These are phyloP conservation scores for Polyrhizophydium stewartii DNA, from an alignment of 371 early-diverging fungal species.

Conservation along the genomic window DNA sequence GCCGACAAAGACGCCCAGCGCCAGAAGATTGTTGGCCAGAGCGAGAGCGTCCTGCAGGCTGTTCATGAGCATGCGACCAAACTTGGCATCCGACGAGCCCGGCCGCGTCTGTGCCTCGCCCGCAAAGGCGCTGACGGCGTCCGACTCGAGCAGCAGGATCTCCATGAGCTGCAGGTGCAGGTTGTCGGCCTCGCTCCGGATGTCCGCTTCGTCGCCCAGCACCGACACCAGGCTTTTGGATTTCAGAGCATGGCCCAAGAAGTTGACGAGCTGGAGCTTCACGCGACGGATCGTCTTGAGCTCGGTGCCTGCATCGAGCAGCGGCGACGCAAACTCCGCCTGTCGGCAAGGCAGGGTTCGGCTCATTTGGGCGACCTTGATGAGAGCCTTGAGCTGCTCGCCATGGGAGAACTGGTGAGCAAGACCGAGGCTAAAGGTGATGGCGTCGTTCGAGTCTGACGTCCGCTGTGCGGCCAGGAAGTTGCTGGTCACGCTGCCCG, in stretches of 20 bases:
- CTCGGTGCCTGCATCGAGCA: background rate
- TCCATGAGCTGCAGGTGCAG: conserved; percentile 3
- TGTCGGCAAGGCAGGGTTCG: conserved; percentile 50
- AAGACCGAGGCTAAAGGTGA: conserved; percentile 63
- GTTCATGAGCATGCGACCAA: conserved; percentile 1
- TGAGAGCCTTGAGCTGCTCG: conserved; percentile 66
- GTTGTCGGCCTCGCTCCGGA: background rate
- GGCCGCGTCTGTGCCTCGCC: background rate
- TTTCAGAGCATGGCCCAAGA: conserved; percentile 4
- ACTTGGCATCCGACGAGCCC: conserved; percentile 2
- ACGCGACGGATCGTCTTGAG: conserved; percentile 9
- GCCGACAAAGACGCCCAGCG: conserved; percentile 66
- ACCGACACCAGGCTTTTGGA: background rate
- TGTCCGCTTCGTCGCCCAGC: background rate
- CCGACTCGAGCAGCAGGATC: background rate
- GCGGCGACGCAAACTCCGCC: conserved; percentile 21
- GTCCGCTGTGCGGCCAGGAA: conserved; percentile 7
- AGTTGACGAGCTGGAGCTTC: conserved; percentile 9
- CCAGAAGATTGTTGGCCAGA: conserved; percentile 69
- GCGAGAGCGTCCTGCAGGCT: conserved; percentile 64
- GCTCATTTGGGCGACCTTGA: conserved; percentile 56
- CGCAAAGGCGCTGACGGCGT: background rate
- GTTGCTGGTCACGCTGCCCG: conserved; percentile 32
- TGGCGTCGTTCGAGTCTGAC: conserved; percentile 18
- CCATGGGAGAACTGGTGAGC: conserved; percentile 55